Evolutionary conservation across 1,139 yeast species (phyloP).

Genomic region (Nakaseomyces uthaithaninus): DNA sequence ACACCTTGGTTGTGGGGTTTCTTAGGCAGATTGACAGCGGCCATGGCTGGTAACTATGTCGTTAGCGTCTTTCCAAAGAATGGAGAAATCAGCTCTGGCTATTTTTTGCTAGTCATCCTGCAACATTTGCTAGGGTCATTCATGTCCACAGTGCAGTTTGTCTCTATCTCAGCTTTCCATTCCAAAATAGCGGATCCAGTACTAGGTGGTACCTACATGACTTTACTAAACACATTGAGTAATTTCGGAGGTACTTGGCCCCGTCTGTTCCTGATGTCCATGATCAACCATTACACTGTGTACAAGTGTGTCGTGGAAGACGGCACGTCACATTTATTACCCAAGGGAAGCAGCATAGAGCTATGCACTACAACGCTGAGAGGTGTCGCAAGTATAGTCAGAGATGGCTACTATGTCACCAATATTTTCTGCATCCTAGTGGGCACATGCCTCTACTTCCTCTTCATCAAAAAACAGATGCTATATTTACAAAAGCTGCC

Average conservation of each 20-base stretch:
- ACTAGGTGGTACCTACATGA: conserved; percentile 98
- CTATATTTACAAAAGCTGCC: conserved; percentile 32
- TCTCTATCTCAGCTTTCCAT: conserved; percentile 88
- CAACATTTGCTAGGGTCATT: conserved; percentile 84
- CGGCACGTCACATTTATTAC: conserved; percentile 39
- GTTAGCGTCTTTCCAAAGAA: conserved; percentile 63
- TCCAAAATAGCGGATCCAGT: conserved; percentile 91
- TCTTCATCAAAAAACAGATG: conserved; percentile 54
- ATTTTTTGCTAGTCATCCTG: conserved; percentile 61
- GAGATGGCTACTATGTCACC: conserved; percentile 82
- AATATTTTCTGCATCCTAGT: conserved; percentile 60
- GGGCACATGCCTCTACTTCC: conserved; percentile 59
- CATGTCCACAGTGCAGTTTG: conserved; percentile 93
- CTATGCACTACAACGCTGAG: conserved; percentile 13
- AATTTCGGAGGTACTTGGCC: conserved; percentile 99
- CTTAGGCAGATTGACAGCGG: conserved; percentile 74
- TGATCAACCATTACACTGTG: conserved; percentile 71
- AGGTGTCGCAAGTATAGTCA: conserved; percentile 31
- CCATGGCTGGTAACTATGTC: conserved; percentile 63
- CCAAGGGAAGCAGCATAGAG: conserved; percentile 47
- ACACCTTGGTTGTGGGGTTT: conserved; percentile 88
- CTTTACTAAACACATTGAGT: conserved; percentile 82
- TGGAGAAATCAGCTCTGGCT: conserved; percentile 35
- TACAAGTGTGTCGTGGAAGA: conserved; percentile 45
- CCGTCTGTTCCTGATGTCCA: conserved; percentile 59